Evolutionary conservation across 345 rosid species (phyloP), one percentile per base, ranked within the genome.

Genomic region (Gossypium arboreum): DNA sequence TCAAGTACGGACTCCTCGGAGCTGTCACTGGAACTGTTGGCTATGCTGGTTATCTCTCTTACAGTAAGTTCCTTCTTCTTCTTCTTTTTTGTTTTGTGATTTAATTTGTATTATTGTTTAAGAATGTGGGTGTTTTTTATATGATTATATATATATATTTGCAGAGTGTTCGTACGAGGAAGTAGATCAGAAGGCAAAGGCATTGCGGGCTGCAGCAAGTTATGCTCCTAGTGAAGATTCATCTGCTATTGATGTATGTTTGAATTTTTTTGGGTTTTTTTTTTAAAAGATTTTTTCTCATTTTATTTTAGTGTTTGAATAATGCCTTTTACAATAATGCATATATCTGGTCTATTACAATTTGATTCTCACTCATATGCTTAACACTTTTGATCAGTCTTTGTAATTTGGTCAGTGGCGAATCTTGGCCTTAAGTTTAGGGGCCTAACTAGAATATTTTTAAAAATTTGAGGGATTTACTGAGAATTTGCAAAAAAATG

Each of bases 111-210:
- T 20, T 45, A 12, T n/a, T 29, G 60, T 29, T 69, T 51, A 27
- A 51, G 41, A 69, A 69, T 51, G 44, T 4, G 60, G 59, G 73
- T 27, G 41, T 34, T 34, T 51, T 25, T 20, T 9, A 72, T 12
- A 13, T 41, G 51, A 55, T 57, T 43, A 8, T 39, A 72, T 12
- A 43, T 2, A 60, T 43, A 22, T 74, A 50, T 76, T 86, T 58
- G 34, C 87, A 93, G 99, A 91, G 2, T 91, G 85, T 77, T 68
- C 92, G 45, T 73, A 84, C 64, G 89, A 90, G 73, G 94, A 95
- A 81, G 83, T 91, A 51, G 89, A 87, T 55, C 85, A 88, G 68
- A 91, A 86, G 86, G 86, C 92, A n/a, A 93, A 84, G 83, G 81
- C 84, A 15, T 81, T 91, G 75, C 80, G 96, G 27, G 90, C 87